A percentile compares a stretch with the other conserved stretches of the same genome.
phyloP scores from a whole-genome alignment of 2,329 filamentous ascomycete species.

The Colletotrichum noveboracense region DNA sequence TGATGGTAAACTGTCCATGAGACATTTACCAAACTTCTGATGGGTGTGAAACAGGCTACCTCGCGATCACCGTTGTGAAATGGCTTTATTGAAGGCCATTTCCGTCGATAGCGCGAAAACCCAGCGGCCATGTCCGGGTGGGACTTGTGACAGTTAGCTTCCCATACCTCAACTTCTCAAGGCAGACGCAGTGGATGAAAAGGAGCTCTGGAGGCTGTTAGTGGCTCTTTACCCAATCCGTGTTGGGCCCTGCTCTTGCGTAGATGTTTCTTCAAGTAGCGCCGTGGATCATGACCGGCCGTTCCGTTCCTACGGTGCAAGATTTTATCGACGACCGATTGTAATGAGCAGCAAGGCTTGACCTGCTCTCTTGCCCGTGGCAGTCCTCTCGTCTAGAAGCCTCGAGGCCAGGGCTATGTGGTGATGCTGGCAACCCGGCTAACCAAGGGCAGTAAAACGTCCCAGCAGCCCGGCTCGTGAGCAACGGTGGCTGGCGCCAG shows the following conservation, averaged over 20 bases:
- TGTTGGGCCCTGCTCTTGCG: background rate
- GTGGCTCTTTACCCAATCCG: background rate
- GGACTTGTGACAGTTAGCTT: background rate
- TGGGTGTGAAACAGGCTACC: background rate
- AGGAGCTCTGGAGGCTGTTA: background rate
- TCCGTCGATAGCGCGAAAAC: background rate
- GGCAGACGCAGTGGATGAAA: background rate
- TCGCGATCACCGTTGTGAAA: background rate
- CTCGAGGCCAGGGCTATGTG: background rate
- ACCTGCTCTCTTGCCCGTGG: background rate
- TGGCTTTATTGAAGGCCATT: background rate
- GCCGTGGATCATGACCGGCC: conserved; percentile 9
- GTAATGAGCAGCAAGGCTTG: background rate
- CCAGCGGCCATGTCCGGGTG: conserved; percentile 1
- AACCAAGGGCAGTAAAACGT: background rate
- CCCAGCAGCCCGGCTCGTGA: conserved; percentile 10
- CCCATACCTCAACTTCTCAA: background rate
- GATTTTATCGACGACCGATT: background rate
- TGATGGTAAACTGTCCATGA: background rate
- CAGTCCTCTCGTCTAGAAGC: background rate
- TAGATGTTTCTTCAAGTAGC: background rate
- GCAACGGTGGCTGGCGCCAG: conserved; percentile 7
- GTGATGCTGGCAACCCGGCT: background rate
- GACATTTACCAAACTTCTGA: background rate
- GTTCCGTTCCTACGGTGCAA: background rate